Base-by-base conservation (phyloP, 1,284 basidiomycete genomes). In the Pascua guehoae region DNA sequence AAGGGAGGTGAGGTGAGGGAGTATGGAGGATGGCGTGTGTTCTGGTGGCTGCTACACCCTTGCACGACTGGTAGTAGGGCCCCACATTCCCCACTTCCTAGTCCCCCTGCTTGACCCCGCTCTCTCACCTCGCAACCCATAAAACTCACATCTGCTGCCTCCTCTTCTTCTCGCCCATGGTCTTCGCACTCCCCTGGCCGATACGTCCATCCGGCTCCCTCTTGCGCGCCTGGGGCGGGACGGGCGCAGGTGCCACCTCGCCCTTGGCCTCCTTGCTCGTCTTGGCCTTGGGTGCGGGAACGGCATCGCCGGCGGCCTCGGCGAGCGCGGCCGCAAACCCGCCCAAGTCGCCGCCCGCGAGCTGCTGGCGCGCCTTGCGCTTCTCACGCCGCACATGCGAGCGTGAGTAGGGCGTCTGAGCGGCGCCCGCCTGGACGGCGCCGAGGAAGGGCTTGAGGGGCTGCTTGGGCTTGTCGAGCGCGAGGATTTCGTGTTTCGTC, bases 71-170 rank as follows among this genome's bases (percentile, higher is more conserved):
- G n/a, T n/a, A n/a, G n/a, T n/a, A n/a, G n/a, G n/a, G n/a, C n/a
- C n/a, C n/a, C n/a, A n/a, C n/a, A n/a, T n/a, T n/a, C n/a, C n/a
- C n/a, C n/a, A n/a, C n/a, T n/a, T n/a, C n/a, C n/a, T n/a, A n/a
- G n/a, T n/a, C n/a, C n/a, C n/a, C n/a, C n/a, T n/a, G n/a, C n/a
- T n/a, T n/a, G n/a, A n/a, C n/a, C n/a, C 24, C 24, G 3, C 24
- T 12, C 15, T 14, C 32, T 46, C 32, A 16, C 16, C 43, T 41
- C 10, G n/a, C 37, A 17, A 12, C 39, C 14, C 15, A 18, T 41
- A 4, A 4, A 4, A 69, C 76, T 65, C 62, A 78, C 76, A 78
- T 73, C 56, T 74, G 68, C 43, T 69, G 65, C 58, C 74, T 62
- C 42, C 75, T 53, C 51, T 66, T 64, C 60, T 67, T 70, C 63